phyloP scores from a whole-genome alignment of 2,329 filamentous ascomycete genomes.

The Botrytis tulipae region DNA sequence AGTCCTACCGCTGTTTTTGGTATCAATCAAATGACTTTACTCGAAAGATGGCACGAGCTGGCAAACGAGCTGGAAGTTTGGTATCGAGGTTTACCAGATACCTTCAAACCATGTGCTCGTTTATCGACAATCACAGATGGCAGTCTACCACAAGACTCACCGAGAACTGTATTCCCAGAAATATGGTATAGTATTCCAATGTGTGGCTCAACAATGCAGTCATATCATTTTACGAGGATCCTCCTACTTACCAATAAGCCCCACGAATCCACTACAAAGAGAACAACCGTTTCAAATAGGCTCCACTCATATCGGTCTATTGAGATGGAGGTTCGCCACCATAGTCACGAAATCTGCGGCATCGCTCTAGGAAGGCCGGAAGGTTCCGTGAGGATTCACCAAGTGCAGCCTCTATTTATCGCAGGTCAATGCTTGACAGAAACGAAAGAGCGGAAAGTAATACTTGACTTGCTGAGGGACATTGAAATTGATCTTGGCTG shows the following conservation, averaged over 20 bases:
- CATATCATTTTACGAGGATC: constrained; percentile 63
- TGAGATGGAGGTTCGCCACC: constrained; percentile 52
- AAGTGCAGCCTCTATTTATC: constrained; percentile 59
- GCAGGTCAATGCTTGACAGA: constrained; percentile 60
- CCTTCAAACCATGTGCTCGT: constrained; percentile 56
- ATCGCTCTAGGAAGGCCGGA: constrained; percentile 57
- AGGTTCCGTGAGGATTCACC: constrained; percentile 55
- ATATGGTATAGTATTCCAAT: constrained; percentile 63
- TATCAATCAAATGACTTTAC: constrained; percentile 49
- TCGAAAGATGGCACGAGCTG: constrained; percentile 54
- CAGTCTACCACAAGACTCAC: constrained; percentile 28
- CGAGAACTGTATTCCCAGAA: constrained; percentile 48
- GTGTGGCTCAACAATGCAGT: constrained; percentile 65
- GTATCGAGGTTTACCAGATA: constrained; percentile 57
- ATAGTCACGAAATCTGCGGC: constrained; percentile 60
- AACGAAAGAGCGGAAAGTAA: constrained; percentile 51
- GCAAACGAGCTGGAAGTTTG: constrained; percentile 57
- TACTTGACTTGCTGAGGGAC: constrained; percentile 54
- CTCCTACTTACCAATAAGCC: constrained; percentile 60
- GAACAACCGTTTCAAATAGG: constrained; percentile 52
- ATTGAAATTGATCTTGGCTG: constrained; percentile 64
- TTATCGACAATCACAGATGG: constrained; percentile 41
- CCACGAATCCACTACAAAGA: constrained; percentile 51
- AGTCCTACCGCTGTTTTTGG: constrained; percentile 43
- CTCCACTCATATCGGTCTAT: constrained; percentile 57